These are phyloP conservation scores for Aspergillus sp. DNA, from an alignment of 2,329 filamentous ascomycete species.

Conservation along the genomic window DNA sequence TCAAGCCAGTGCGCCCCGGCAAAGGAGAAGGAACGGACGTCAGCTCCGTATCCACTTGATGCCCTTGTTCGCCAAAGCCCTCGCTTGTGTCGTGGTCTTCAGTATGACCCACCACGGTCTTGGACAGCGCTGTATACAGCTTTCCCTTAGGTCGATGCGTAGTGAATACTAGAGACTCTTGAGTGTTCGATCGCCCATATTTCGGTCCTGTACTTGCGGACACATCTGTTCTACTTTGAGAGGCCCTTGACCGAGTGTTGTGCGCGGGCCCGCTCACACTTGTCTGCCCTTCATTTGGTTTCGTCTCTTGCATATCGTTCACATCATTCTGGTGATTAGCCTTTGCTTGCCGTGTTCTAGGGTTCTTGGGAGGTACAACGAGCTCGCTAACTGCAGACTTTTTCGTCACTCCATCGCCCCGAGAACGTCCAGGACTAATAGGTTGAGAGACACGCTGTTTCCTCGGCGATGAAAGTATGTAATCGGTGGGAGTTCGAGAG, in stretches of 20 bases:
- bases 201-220: conserved; percentile 3
- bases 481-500: conserved; percentile 5
- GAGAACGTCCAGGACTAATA: background rate
- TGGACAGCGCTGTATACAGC: conserved; percentile 21
- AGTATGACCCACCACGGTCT: conserved; percentile 34
- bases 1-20: conserved; percentile 1
- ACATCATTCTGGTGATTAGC: background rate
- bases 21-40: conserved; percentile 25
- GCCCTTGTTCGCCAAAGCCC: conserved; percentile 16
- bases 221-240: background rate
- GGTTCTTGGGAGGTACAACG: background rate
- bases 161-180: conserved; percentile 24
- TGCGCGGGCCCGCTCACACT: background rate
- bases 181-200: conserved; percentile 17
- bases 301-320: background rate
- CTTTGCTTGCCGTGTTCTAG: background rate
- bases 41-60: conserved; percentile 9
- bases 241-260: background rate
- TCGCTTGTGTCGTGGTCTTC: conserved; percentile 36
- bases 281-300: background rate
- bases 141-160: conserved; percentile 24
- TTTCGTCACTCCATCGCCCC: background rate
- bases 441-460: background rate
- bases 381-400: background rate
- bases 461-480: background rate